These are phyloP conservation scores for Pilatotrama ljubarskyi DNA, from an alignment of 768 basidiomycete genomes.

Conservation along the genomic window DNA sequence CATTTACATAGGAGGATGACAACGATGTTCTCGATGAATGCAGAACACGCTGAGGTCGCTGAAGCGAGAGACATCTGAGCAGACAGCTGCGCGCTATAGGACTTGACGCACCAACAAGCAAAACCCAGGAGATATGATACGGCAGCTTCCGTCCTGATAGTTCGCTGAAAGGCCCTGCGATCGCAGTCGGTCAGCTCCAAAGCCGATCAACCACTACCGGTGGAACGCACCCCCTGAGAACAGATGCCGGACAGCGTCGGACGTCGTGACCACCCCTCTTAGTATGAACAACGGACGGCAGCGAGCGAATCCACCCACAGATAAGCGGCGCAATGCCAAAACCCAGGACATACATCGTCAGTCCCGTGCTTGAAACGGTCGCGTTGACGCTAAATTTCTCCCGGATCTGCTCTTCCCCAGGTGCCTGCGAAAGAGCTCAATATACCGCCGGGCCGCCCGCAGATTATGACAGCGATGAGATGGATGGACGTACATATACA, in stretches of 20 bases:
- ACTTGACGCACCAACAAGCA: constrained; percentile 10
- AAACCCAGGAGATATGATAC: constrained; percentile 18
- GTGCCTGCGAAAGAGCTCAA: constrained; percentile 13
- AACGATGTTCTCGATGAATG: constrained; percentile 18
- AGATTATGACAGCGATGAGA: background rate
- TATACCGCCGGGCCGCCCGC: too few species aligned
- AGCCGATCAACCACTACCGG: too few species aligned
- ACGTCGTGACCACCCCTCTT: too few species aligned
- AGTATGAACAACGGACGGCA: background rate
- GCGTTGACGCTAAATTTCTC: constrained; percentile 17
- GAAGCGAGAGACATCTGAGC: background rate
- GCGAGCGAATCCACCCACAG: constrained; percentile 13
- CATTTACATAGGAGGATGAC: constrained; percentile 20
- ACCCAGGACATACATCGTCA: constrained; percentile 28
- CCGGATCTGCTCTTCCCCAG: constrained; percentile 22
- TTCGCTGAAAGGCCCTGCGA: constrained; percentile 20
- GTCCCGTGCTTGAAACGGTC: constrained; percentile 22
- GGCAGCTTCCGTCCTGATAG: constrained; percentile 17
- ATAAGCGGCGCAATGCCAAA: constrained; percentile 23
- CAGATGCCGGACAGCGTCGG: too few species aligned
- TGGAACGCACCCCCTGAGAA: constrained; percentile 16
- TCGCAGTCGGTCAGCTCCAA: too few species aligned
- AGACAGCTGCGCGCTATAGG: background rate
- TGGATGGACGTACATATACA: constrained; percentile 17
- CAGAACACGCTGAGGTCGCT: constrained; percentile 16